Conservation (phyloP, 1,284 basidiomycete species). For the Earliella scabrosa region DNA sequence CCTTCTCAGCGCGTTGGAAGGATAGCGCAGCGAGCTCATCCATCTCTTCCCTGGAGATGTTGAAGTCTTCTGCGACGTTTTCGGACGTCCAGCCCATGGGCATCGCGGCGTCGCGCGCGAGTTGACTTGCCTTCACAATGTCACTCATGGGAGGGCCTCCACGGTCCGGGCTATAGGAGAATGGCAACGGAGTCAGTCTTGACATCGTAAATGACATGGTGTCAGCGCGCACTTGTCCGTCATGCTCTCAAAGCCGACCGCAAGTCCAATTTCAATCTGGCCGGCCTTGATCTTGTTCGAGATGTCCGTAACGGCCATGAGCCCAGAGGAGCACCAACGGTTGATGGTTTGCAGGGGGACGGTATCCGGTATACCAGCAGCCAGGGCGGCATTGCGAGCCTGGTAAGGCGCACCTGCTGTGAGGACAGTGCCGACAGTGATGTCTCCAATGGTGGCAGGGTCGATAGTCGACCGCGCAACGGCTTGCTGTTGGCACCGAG, state of each 20-base stretch:
- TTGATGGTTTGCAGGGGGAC: constrained; percentile 80
- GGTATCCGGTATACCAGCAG: constrained; percentile 81
- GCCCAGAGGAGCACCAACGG: constrained; percentile 80
- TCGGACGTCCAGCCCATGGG: constrained; percentile 92
- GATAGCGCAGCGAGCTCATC: constrained; percentile 84
- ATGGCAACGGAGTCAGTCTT: constrained; percentile 1
- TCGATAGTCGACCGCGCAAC: constrained; percentile 67
- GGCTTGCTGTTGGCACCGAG: constrained; percentile 50
- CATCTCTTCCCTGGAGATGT: constrained; percentile 83
- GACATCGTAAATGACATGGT: not conserved
- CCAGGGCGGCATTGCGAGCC: constrained; percentile 75
- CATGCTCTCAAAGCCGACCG: constrained; percentile 88
- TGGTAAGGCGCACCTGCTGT: constrained; percentile 65
- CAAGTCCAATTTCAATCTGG: constrained; percentile 86
- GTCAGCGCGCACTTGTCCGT: constrained; percentile 62
- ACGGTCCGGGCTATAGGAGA: constrained; percentile 58
- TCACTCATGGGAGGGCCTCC: constrained; percentile 67
- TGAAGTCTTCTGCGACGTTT: constrained; percentile 80
- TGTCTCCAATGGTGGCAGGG: constrained; percentile 74
- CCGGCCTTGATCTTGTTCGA: constrained; percentile 82
- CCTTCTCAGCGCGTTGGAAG: constrained; percentile 76
- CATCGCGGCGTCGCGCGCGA: constrained; percentile 34
- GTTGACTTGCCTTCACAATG: constrained; percentile 34
- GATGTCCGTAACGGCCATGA: constrained; percentile 76
- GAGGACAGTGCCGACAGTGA: constrained; percentile 77